Base-by-base conservation (phyloP, 108 stramenopile genomes). In the Nitzschia palea region DNA sequence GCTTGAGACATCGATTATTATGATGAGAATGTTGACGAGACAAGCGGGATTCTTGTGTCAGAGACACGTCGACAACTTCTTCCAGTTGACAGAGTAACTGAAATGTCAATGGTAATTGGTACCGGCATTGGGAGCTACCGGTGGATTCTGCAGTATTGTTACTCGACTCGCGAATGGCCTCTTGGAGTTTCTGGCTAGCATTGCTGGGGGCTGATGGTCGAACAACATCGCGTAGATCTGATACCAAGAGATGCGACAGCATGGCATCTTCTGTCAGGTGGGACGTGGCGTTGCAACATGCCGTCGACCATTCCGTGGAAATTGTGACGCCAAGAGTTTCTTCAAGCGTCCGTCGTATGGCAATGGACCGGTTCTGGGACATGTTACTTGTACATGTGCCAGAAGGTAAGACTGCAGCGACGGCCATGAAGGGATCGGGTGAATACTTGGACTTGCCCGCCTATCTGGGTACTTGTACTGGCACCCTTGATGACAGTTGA, bases 191-290 rank as follows among this genome's bases (percentile, higher is more conserved):
- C 15, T 22, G 23, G 43, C 20, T 28, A 6, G 59, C 37, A 50
- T 20, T 12, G 42, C 18, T 62, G 42, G 48, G 10, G 42, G 1
- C 9, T 0, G 15, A 37, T 28, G 15, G 36, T 25, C 87, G 79
- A 36, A 92, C 78, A 15, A 90, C 86, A 83, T 89, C 79, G n/a
- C 91, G 71, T 28, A 93, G 58, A 68, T 93, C 91, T 23, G 83
- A 44, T 57, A 88, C 61, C 15, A 89, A 47, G 26, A 93, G 60
- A 68, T 86, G 83, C 42, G 82, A 53, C 63, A 87, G 63, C 30
- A 85, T 65, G 4, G 34, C 50, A 51, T 89, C 88, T 0, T 53
- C 62, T 42, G 62, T 48, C 22, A 28, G n/a, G n/a, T n/a, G n/a
- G n/a, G n/a, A n/a, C 31, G 2, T 8, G n/a, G 0, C 20, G 55